Percentiles rank a stretch among this genome's conserved stretches.
These are phyloP conservation scores for Daedaleopsis sinensis DNA, from an alignment of 768 basidiomycete genomes.

Conservation along the genomic window DNA sequence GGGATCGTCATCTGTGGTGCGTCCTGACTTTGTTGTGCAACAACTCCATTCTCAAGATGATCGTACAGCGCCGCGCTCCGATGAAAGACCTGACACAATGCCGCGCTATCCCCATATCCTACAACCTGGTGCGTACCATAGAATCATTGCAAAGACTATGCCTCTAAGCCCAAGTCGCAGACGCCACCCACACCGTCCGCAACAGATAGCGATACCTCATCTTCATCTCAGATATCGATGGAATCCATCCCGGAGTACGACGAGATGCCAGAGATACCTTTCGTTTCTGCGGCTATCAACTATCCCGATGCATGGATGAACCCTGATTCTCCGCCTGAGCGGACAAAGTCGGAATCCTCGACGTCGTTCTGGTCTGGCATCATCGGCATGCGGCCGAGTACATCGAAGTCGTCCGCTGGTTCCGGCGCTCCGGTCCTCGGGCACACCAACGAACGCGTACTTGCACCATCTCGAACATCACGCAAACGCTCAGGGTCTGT, in stretches of 20 bases:
- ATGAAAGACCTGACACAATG: not conserved
- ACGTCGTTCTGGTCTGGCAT: conserved; percentile 41
- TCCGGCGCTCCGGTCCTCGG: conserved; percentile 20
- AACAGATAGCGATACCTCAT: conserved; percentile 22
- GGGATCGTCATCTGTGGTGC: conserved; percentile 18
- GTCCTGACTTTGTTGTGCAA: not conserved
- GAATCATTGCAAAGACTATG: not conserved
- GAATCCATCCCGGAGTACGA: conserved; percentile 23
- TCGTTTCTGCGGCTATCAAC: conserved; percentile 23
- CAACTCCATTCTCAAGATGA: not conserved
- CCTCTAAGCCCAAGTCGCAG: conserved; percentile 1
- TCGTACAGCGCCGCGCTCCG: conserved; percentile 2
- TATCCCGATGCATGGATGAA: conserved; percentile 16
- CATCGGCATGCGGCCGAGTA: conserved; percentile 16
- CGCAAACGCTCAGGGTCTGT: conserved; percentile 42
- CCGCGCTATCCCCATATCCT: conserved; percentile 20
- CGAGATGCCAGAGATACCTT: conserved; percentile 33
- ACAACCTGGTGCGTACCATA: conserved; percentile 19
- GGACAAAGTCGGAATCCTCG: conserved; percentile 19
- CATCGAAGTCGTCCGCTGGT: conserved; percentile 23
- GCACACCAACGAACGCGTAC: conserved; percentile 16
- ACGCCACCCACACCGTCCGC: conserved; percentile 22
- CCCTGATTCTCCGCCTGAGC: conserved; percentile 15
- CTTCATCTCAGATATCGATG: conserved; percentile 27
- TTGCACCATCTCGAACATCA: conserved; percentile 27